phyloP scores from a whole-genome alignment of 1,139 yeast genomes.

The Candida sanyaensis region DNA sequence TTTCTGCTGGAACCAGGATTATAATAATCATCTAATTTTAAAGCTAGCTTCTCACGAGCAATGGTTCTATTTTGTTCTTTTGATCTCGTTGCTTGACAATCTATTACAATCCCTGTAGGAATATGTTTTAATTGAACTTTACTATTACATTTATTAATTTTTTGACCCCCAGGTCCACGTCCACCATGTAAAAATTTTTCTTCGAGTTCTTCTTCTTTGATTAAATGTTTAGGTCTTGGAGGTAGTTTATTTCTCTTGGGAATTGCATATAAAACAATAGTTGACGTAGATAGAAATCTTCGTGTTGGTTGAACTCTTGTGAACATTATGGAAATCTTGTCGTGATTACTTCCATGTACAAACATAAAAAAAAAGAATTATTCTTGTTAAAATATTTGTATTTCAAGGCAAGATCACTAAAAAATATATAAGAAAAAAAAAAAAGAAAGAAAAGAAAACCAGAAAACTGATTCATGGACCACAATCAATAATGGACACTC shows the following conservation, averaged over 20 bases:
- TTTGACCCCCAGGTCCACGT: conserved; percentile 94
- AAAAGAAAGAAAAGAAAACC: no score
- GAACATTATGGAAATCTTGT: neutral
- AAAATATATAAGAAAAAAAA: no score
- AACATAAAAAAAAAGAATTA: neutral
- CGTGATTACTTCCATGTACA: neutral
- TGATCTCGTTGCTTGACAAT: conserved; percentile 86
- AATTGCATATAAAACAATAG: conserved; percentile 19
- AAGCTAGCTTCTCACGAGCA: conserved; percentile 82
- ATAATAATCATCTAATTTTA: conserved; percentile 61
- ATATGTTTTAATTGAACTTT: conserved; percentile 86
- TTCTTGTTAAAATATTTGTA: neutral
- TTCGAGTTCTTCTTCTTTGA: conserved; percentile 57
- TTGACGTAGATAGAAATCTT: neutral
- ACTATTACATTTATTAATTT: conserved; percentile 90
- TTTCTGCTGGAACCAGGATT: conserved; percentile 60
- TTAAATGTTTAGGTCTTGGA: conserved; percentile 73
- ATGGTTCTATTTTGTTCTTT: conserved; percentile 81
- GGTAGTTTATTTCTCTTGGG: conserved; percentile 68
- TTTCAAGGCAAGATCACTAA: no score
- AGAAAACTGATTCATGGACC: neutral
- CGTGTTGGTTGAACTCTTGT: neutral
- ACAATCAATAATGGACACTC: neutral
- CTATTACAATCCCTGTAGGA: conserved; percentile 86
- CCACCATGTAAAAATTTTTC: conserved; percentile 93